Conservation (phyloP, 768 basidiomycete species). For the Sporobolomyces roseus region DNA sequence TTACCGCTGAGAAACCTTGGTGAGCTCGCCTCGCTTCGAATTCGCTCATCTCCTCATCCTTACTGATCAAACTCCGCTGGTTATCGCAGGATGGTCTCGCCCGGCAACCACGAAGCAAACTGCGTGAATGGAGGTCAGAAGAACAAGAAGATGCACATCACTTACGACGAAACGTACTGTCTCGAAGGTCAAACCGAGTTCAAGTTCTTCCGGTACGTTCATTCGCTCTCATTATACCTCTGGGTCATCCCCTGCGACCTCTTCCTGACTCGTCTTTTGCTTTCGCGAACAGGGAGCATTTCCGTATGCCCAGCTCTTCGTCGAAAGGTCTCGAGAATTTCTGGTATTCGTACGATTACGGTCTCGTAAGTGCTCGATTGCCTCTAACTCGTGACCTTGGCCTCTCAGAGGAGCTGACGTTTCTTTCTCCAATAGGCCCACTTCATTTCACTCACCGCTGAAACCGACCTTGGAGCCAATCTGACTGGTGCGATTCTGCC, state of each 20-base stretch:
- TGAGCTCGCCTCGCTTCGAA: background rate
- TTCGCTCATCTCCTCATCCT: background rate
- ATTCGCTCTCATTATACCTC: too few species aligned
- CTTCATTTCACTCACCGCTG: slow-evolving; percentile 44
- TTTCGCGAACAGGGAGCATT: slow-evolving; percentile 41
- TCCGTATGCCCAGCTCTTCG: slow-evolving; percentile 42
- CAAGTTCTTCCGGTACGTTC: background rate
- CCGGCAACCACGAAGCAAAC: slow-evolving; percentile 47
- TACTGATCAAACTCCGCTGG: background rate
- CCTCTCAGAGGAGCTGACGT: background rate
- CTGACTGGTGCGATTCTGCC: too few species aligned
- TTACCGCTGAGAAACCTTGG: slow-evolving; percentile 44
- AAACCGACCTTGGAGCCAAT: slow-evolving; percentile 40
- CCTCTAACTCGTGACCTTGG: background rate
- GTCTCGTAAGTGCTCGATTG: background rate
- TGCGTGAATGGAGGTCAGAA: slow-evolving; percentile 35
- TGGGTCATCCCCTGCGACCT: too few species aligned
- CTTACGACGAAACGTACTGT: slow-evolving; percentile 25
- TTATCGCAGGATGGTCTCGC: slow-evolving; percentile 39
- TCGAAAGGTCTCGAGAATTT: slow-evolving; percentile 39
- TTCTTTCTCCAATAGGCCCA: slow-evolving; percentile 21
- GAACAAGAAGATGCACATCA: slow-evolving; percentile 18
- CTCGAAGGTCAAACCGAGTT: slow-evolving; percentile 19
- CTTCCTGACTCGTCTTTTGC: too few species aligned
- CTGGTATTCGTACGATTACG: slow-evolving; percentile 43